Conservation (phyloP, 345 rosid species). For the Punica granatum region DNA sequence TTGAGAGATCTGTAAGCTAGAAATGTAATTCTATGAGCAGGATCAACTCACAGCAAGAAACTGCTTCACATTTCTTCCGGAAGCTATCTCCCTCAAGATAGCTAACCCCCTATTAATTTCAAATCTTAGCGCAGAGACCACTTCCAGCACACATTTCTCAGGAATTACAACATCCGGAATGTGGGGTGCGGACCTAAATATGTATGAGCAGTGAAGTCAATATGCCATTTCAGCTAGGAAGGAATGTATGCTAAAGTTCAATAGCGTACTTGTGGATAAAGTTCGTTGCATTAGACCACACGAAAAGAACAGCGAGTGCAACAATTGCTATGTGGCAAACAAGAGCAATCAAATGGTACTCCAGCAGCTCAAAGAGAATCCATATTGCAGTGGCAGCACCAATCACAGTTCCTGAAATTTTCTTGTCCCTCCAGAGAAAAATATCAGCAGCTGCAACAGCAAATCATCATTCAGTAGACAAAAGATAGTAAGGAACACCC, state of each 20-base stretch:
- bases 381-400: slow-evolving; percentile 62
- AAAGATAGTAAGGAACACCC: not conserved
- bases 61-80: slow-evolving; percentile 59
- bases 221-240: not conserved
- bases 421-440: slow-evolving; percentile 90
- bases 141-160: slow-evolving; percentile 40
- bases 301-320: slow-evolving; percentile 55
- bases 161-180: slow-evolving; percentile 47
- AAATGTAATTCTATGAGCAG: not conserved
- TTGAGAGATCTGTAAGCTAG: not conserved
- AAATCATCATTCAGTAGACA: not conserved
- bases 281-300: slow-evolving; percentile 73
- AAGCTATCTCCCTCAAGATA: slow-evolving; percentile 41
- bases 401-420: slow-evolving; percentile 52
- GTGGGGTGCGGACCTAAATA: slow-evolving; percentile 40
- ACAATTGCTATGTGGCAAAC: slow-evolving; percentile 52
- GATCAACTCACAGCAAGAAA: slow-evolving; percentile 48
- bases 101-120: slow-evolving; percentile 44
- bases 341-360: slow-evolving; percentile 54
- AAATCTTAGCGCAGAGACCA: slow-evolving; percentile 35
- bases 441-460: slow-evolving; percentile 75
- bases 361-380: slow-evolving; percentile 75
- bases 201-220: not conserved
- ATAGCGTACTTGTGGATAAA: slow-evolving; percentile 39
- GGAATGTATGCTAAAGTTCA: not conserved